Percentiles rank a stretch among this genome's conserved stretches.
Evolutionary conservation across 345 rosid species (phyloP).

Genomic region (Eucalyptus sp.): DNA sequence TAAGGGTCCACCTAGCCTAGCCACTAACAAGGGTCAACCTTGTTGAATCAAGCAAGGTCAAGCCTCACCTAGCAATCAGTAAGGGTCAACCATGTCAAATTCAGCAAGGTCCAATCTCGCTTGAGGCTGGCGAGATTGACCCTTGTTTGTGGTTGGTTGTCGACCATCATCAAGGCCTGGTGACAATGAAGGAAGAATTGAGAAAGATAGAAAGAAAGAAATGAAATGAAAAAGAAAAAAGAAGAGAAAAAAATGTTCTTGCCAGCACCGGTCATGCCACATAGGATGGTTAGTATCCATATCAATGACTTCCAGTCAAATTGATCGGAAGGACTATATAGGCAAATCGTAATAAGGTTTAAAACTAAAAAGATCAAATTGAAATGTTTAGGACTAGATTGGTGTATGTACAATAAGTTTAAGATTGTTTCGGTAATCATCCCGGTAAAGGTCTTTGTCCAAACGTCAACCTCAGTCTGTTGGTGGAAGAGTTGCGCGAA

Average conservation of each 20-base stretch:
- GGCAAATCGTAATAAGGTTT: accelerated
- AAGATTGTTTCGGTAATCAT: neutral
- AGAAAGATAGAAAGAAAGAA: no score
- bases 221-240: no score
- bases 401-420: accelerated
- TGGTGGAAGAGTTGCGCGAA: neutral
- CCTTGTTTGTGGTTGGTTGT: neutral
- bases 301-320: accelerated
- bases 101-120: neutral
- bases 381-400: no score
- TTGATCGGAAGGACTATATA: accelerated
- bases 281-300: accelerated
- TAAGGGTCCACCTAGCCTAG: no score
- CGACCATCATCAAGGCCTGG: accelerated
- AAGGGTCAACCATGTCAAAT: neutral
- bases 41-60: accelerated
- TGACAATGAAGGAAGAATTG: accelerated
- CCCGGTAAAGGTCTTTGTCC: neutral
- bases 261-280: accelerated
- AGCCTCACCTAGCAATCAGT: accelerated
- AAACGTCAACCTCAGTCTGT: neutral
- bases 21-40: neutral
- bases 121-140: accelerated
- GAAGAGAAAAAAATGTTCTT: no score
- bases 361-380: accelerated